phyloP scores from a whole-genome alignment of 371 early-diverging fungal genomes.

The Cokeromyces recurvatus region DNA sequence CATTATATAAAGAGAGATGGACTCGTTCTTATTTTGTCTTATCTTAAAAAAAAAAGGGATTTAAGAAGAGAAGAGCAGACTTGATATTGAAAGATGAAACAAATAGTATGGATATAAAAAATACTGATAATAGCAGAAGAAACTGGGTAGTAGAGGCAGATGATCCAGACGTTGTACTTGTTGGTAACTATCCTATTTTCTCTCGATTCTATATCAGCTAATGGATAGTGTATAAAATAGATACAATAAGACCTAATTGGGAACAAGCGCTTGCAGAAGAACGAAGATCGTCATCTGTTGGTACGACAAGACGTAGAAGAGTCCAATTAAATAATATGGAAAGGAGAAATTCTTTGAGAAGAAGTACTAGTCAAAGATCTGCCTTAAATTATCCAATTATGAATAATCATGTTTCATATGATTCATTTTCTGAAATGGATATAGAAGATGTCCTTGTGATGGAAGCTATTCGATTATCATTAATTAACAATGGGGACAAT shows the following conservation, averaged over 20 bases:
- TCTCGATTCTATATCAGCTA: background rate
- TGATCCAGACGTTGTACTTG: conserved; percentile 33
- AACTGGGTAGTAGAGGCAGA: conserved; percentile 11
- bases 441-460: conserved; percentile 79
- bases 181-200: conserved; percentile 12
- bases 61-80: conserved; percentile 16
- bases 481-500: too few relatives aligned
- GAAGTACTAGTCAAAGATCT: too few relatives aligned
- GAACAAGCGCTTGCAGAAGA: conserved; percentile 10
- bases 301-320: conserved; percentile 14
- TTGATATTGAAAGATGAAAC: conserved; percentile 1
- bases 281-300: conserved; percentile 3
- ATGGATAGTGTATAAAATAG: conserved; percentile 1
- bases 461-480: conserved; percentile 77
- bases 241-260: conserved; percentile 15
- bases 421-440: too few relatives aligned
- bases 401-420: too few relatives aligned
- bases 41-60: too few relatives aligned
- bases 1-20: too few relatives aligned
- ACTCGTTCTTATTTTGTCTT: too few relatives aligned
- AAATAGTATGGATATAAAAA: too few relatives aligned
- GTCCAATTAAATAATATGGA: conserved; percentile 1
- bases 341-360: too few relatives aligned
- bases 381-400: too few relatives aligned
- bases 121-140: conserved; percentile 2